A percentile compares a stretch with the other conserved stretches of the same genome.
Conservation (phyloP, 805 yeast genomes). For the Wickerhamiella dianesei region DNA sequence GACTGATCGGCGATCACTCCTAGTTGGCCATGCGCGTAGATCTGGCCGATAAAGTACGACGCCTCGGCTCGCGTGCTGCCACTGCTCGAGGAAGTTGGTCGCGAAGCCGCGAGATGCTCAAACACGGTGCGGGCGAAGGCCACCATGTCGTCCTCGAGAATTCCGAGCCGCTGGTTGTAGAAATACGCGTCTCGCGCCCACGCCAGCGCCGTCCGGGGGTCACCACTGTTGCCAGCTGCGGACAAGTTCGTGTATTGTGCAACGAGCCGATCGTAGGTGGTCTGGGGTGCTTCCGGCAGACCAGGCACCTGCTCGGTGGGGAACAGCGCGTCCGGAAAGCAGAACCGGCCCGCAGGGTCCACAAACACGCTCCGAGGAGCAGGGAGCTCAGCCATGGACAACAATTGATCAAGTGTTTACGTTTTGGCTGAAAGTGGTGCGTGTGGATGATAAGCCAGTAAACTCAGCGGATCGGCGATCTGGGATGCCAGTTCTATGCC, state of each 20-base stretch:
- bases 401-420: no score
- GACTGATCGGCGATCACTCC: slow-evolving; percentile 14
- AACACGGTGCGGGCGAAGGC: neutral
- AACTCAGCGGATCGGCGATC: no score
- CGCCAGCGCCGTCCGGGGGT: slow-evolving; percentile 3
- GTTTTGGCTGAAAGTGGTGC: no score
- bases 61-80: slow-evolving; percentile 9
- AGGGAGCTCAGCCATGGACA: no score
- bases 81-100: neutral
- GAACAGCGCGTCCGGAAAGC: slow-evolving; percentile 24
- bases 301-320: slow-evolving; percentile 14
- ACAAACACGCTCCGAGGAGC: slow-evolving; percentile 3
- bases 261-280: neutral
- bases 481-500: no score
- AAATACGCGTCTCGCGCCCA: slow-evolving; percentile 24
- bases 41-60: slow-evolving; percentile 21
- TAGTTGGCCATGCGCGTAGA: slow-evolving; percentile 21
- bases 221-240: neutral
- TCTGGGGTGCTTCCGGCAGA: slow-evolving; percentile 3
- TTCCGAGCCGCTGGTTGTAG: slow-evolving; percentile 4
- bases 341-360: slow-evolving; percentile 20
- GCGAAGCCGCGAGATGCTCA: neutral
- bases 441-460: no score
- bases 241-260: neutral
- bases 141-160: neutral